Evolutionary conservation across 139 green algal species (phyloP).

Genomic region (Chlorella sorokiniana): DNA sequence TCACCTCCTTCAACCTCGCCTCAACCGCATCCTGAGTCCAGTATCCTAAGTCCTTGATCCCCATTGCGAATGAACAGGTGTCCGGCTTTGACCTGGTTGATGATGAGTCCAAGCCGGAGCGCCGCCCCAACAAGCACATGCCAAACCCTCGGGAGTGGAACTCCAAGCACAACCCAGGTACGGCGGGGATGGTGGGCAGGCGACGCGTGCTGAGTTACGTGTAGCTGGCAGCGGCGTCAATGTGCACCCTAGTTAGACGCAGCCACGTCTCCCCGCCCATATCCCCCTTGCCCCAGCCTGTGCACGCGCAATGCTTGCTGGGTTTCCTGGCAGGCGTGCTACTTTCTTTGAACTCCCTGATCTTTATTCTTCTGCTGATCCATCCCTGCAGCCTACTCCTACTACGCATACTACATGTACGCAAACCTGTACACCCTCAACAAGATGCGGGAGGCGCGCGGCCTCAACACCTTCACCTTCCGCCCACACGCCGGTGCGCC

Average conservation of each 20-base stretch:
- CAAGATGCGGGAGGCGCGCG: constrained; percentile 87
- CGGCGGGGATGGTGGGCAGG: no score
- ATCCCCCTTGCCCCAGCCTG: no score
- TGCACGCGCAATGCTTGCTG: no score
- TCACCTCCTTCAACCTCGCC: no score
- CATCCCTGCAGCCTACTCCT: constrained; percentile 84
- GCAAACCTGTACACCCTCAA: constrained; percentile 97
- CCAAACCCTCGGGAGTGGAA: constrained; percentile 76
- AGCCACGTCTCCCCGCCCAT: no score
- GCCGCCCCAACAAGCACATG: constrained; percentile 95
- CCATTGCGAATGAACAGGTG: constrained; percentile 53
- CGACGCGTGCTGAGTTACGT: background rate
- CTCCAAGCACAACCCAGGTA: constrained; percentile 75
- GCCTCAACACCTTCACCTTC: constrained; percentile 93
- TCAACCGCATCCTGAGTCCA: no score
- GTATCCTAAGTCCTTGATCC: no score
- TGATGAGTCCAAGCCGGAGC: constrained; percentile 97
- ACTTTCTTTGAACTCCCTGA: background rate
- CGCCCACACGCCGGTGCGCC: constrained; percentile 73
- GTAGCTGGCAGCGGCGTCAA: background rate
- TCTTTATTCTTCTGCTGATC: background rate
- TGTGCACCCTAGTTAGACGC: background rate
- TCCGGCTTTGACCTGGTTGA: constrained; percentile 99
- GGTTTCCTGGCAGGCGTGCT: no score
- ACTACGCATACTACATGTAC: constrained; percentile 98